Conservation (phyloP, 1,284 basidiomycete species). For the Fomitopsis pinicola region DNA sequence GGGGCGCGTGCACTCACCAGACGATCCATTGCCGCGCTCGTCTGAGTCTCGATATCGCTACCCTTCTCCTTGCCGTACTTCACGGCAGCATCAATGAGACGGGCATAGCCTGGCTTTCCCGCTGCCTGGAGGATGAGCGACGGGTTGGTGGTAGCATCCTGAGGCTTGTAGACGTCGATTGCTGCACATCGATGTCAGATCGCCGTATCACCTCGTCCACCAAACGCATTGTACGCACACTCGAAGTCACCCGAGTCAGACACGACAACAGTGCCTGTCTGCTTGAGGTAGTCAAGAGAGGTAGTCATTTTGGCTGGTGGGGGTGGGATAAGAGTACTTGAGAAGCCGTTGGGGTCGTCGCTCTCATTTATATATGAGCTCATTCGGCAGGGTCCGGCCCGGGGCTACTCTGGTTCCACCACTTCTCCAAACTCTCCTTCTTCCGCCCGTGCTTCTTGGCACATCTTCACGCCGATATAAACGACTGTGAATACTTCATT, state of each 20-base stretch:
- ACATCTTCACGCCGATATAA: not conserved
- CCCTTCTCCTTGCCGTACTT: slow-evolving; percentile 81
- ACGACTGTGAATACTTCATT: not conserved
- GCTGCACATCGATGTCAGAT: slow-evolving; percentile 37
- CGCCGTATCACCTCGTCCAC: not conserved
- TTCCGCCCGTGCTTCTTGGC: too few relatives aligned
- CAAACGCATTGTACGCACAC: slow-evolving; percentile 43
- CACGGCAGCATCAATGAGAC: slow-evolving; percentile 83
- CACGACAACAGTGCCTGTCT: slow-evolving; percentile 91
- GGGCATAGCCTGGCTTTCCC: slow-evolving; percentile 84
- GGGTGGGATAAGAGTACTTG: slow-evolving; percentile 6
- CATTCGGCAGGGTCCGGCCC: not conserved
- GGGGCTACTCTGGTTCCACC: not conserved
- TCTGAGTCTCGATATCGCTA: slow-evolving; percentile 66
- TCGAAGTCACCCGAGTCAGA: slow-evolving; percentile 90
- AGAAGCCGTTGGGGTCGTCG: not conserved
- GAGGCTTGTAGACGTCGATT: slow-evolving; percentile 89
- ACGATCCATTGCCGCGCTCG: slow-evolving; percentile 81
- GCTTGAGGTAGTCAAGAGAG: slow-evolving; percentile 85
- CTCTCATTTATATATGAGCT: not conserved
- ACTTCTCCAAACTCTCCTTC: not conserved
- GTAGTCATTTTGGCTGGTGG: slow-evolving; percentile 64
- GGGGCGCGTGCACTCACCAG: slow-evolving; percentile 52
- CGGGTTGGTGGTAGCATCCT: slow-evolving; percentile 95
- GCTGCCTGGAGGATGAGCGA: slow-evolving; percentile 91